phyloP scores from a whole-genome alignment of 202 grass and related monocot genomes.

The Dendrocalamus latiflorus region DNA sequence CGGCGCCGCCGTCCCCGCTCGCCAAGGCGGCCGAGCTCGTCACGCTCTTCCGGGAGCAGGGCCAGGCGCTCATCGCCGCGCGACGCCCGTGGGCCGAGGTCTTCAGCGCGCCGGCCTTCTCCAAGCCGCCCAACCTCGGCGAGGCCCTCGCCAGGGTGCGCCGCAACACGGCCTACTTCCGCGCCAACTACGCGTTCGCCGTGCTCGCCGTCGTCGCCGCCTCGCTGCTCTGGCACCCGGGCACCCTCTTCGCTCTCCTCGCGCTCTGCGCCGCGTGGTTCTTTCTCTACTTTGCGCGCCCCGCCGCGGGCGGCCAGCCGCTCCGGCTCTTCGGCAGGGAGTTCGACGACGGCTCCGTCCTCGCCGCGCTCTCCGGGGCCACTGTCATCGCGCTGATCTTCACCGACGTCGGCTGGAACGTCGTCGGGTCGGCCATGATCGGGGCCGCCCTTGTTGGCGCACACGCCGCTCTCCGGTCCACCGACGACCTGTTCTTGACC shows the following conservation, averaged over 20 bases:
- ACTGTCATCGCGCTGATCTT: constrained; percentile 80
- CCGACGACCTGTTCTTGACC: constrained; percentile 82
- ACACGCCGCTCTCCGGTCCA: constrained; percentile 60
- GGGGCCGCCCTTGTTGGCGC: constrained; percentile 41
- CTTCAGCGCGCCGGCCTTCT: constrained; percentile 59
- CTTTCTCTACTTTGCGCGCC: constrained; percentile 92
- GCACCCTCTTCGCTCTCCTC: constrained; percentile 60
- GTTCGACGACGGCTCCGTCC: constrained; percentile 84
- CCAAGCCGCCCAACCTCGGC: constrained; percentile 47
- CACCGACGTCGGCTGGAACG: constrained; percentile 70
- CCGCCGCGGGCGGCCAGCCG: constrained; percentile 34
- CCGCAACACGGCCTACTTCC: constrained; percentile 80
- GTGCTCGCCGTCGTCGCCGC: constrained; percentile 44
- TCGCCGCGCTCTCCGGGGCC: constrained; percentile 52
- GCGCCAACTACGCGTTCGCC: constrained; percentile 68
- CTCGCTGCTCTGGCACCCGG: constrained; percentile 76
- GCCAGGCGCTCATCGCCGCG: constrained; percentile 62
- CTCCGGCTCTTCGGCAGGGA: constrained; percentile 55
- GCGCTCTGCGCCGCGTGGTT: constrained; percentile 79
- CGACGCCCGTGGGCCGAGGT: constrained; percentile 77
- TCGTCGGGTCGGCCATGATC: constrained; percentile 55
- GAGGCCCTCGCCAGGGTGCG: no score
- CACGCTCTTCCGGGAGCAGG: constrained; percentile 74
- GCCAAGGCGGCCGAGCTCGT: constrained; percentile 59
- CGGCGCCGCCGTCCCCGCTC: constrained; percentile 38